phyloP scores from a whole-genome alignment of 371 early-diverging fungal genomes.

The Rhizopus arrhizus region DNA sequence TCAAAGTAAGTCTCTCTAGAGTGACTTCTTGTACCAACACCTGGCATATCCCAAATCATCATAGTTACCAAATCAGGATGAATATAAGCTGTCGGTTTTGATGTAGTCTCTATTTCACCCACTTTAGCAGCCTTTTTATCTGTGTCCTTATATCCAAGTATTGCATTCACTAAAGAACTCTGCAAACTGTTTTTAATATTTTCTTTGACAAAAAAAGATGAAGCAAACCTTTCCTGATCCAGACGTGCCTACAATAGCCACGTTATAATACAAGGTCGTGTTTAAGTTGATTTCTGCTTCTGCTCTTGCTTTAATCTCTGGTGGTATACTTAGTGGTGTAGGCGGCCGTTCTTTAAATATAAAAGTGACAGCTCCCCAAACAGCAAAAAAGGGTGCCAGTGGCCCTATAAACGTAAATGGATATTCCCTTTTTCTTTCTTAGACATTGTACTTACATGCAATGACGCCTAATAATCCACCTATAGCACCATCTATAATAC shows the following conservation, averaged over 20 bases:
- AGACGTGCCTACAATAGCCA: constrained; percentile 46
- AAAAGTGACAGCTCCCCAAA: constrained; percentile 44
- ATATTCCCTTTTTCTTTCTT: neutral
- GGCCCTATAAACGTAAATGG: constrained; percentile 37
- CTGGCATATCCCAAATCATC: constrained; percentile 58
- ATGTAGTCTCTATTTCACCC: constrained; percentile 49
- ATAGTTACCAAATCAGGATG: constrained; percentile 49
- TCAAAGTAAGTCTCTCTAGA: constrained; percentile 51
- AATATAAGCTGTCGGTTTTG: constrained; percentile 34
- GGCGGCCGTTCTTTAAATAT: constrained; percentile 44
- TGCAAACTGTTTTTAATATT: constrained; percentile 12
- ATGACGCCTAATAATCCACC: constrained; percentile 51
- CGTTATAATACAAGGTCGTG: constrained; percentile 45
- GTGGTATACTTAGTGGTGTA: constrained; percentile 31
- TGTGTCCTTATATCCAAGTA: constrained; percentile 44
- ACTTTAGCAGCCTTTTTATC: constrained; percentile 37
- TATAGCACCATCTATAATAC: constrained; percentile 46
- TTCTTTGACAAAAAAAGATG: neutral
- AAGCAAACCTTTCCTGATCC: constrained; percentile 53
- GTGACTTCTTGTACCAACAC: constrained; percentile 46
- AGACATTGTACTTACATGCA: constrained; percentile 35
- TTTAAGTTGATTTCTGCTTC: constrained; percentile 38
- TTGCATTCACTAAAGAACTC: constrained; percentile 53
- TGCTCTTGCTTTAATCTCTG: constrained; percentile 33
- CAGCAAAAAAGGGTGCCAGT: constrained; percentile 49